Percentiles rank a stretch among this genome's conserved stretches.
phyloP scores from a whole-genome alignment of 2,329 filamentous ascomycete species.

The Xylaria sp. region DNA sequence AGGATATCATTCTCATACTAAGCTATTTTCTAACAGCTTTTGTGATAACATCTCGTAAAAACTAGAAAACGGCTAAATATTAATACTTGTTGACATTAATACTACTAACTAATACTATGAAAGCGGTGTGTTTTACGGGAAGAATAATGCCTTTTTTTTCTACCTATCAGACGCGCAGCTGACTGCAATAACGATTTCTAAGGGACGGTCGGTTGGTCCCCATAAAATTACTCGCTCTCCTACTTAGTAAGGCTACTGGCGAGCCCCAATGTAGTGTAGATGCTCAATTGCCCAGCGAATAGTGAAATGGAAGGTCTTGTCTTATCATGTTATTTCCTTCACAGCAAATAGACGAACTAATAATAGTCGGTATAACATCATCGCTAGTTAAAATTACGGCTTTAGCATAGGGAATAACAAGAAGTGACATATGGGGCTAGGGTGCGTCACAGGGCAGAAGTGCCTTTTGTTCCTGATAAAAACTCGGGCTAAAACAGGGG shows the following conservation, averaged over 20 bases:
- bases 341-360: too few relatives aligned
- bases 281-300: neutral
- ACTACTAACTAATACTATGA: too few relatives aligned
- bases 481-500: slow-evolving; percentile 1
- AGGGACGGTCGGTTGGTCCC: too few relatives aligned
- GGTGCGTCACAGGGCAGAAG: slow-evolving; percentile 22
- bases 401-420: neutral
- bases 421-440: neutral
- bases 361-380: neutral
- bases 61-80: too few relatives aligned
- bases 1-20: too few relatives aligned
- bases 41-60: too few relatives aligned
- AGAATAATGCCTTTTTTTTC: neutral
- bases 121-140: too few relatives aligned
- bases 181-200: neutral
- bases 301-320: too few relatives aligned
- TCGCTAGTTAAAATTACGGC: neutral
- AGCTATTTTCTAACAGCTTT: too few relatives aligned
- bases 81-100: too few relatives aligned
- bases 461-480: slow-evolving; percentile 23
- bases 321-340: too few relatives aligned
- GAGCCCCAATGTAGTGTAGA: neutral
- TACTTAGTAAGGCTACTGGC: too few relatives aligned
- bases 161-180: neutral
- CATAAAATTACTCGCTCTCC: slow-evolving; percentile 4